A percentile compares a stretch with the other conserved stretches of the same genome.
These are phyloP conservation scores for Tolypocladium capitatum DNA, from an alignment of 2,329 filamentous ascomycete genomes.

Conservation along the genomic window DNA sequence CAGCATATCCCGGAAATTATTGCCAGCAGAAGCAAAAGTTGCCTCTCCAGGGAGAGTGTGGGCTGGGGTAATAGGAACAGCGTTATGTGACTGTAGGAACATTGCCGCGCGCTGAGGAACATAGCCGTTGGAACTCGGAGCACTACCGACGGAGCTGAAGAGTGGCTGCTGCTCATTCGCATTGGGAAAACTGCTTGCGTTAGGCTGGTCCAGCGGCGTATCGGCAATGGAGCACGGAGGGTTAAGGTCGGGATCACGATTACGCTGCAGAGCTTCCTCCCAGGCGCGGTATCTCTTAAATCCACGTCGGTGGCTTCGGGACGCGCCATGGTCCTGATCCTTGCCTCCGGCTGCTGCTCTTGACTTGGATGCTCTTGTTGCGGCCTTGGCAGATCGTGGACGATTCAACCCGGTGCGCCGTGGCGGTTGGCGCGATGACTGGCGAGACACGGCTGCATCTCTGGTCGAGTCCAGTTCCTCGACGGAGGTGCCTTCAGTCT, in stretches of 20 bases:
- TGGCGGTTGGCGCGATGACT: neutral
- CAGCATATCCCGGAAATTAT: constrained; percentile 25
- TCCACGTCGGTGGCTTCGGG: constrained; percentile 26
- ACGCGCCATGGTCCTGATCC: constrained; percentile 5
- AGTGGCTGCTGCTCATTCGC: neutral
- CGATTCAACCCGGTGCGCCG: neutral
- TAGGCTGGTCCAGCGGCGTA: neutral
- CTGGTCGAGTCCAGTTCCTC: constrained; percentile 9
- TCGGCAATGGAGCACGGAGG: neutral
- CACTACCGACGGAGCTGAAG: constrained; percentile 6
- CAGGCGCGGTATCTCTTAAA: constrained; percentile 35
- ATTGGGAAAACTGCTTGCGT: neutral
- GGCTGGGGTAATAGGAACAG: constrained; percentile 5
- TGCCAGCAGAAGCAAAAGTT: constrained; percentile 9
- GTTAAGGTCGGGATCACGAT: constrained; percentile 7
- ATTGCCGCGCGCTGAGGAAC: constrained; percentile 3
- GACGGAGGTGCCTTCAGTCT: constrained; percentile 17
- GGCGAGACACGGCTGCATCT: neutral
- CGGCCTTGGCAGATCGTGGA: neutral
- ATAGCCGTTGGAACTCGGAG: constrained; percentile 15
- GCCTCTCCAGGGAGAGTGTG: constrained; percentile 12
- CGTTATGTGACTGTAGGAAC: neutral
- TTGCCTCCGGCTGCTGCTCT: constrained; percentile 8
- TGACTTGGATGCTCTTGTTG: neutral
- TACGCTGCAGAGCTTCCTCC: constrained; percentile 24